Conservation (phyloP, 2,329 filamentous ascomycete genomes). For the Hortaea werneckii region DNA sequence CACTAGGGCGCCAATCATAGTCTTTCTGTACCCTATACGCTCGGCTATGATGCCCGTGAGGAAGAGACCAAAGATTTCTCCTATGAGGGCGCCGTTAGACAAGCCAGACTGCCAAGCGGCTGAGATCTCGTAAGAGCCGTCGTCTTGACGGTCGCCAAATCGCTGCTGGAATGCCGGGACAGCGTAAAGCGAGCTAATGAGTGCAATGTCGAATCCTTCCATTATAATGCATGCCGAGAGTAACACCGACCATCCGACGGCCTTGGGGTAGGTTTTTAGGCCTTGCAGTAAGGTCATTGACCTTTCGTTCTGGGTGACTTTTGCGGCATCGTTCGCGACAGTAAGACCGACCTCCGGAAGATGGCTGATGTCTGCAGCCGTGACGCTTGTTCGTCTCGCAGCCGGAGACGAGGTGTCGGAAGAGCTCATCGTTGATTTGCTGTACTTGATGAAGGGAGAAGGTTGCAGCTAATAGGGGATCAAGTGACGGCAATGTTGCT, state of each 20-base stretch:
- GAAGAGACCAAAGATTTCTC: constrained; percentile 40
- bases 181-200: constrained; percentile 27
- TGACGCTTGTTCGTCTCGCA: too few species aligned
- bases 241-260: constrained; percentile 28
- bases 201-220: constrained; percentile 32
- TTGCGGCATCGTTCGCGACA: too few species aligned
- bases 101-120: constrained; percentile 50
- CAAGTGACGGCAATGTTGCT: too few species aligned
- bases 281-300: constrained; percentile 11
- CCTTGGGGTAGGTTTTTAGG: constrained; percentile 24
- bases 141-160: constrained; percentile 31
- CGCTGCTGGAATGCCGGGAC: constrained; percentile 19
- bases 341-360: too few species aligned
- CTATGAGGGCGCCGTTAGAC: constrained; percentile 39
- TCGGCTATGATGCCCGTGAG: constrained; percentile 58
- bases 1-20: constrained; percentile 39
- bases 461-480: too few species aligned
- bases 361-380: too few species aligned
- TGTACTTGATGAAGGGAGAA: too few species aligned
- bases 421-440: too few species aligned
- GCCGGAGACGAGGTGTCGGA: too few species aligned
- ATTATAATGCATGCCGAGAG: constrained; percentile 30
- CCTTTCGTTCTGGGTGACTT: too few species aligned
- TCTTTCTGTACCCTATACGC: constrained; percentile 31
- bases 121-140: constrained; percentile 38